These are phyloP conservation scores for Boletus bicolor DNA, from an alignment of 768 basidiomycete species.

Conservation along the genomic window DNA sequence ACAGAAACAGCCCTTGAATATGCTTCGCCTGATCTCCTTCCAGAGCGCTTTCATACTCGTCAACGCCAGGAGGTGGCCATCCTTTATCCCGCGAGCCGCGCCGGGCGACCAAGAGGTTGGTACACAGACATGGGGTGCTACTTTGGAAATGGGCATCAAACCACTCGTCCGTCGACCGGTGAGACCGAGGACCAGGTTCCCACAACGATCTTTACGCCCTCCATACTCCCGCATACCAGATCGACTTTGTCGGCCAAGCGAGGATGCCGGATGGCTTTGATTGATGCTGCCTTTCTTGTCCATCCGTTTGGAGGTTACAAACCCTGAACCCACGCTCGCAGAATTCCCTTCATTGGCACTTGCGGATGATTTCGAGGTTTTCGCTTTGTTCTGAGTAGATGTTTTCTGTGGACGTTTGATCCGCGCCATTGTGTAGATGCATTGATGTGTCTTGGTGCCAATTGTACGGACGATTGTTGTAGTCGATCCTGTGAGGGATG, in stretches of 20 bases:
- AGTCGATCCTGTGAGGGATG: neutral
- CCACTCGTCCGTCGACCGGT: neutral
- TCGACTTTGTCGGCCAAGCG: constrained; percentile 35
- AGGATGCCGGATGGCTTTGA: constrained; percentile 20
- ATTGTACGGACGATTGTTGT: neutral
- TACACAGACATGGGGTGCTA: neutral
- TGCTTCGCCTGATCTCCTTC: constrained; percentile 4
- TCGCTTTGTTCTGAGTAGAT: neutral
- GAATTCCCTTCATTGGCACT: neutral
- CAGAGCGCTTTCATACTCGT: constrained; percentile 39
- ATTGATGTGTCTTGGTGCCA: neutral
- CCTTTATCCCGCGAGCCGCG: neutral
- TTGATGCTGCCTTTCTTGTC: constrained; percentile 4
- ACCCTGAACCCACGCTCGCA: constrained; percentile 7
- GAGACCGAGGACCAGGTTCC: neutral
- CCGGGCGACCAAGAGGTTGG: neutral
- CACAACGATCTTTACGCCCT: constrained; percentile 15
- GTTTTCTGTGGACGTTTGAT: neutral
- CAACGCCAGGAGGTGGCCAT: constrained; percentile 24
- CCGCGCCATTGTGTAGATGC: neutral
- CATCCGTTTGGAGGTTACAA: neutral
- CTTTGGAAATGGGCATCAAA: constrained; percentile 7
- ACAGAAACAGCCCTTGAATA: constrained; percentile 8
- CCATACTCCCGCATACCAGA: constrained; percentile 49
- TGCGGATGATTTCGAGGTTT: neutral